Base-by-base conservation (phyloP, 208 protist species). In the Acanthamoeba royreba region DNA sequence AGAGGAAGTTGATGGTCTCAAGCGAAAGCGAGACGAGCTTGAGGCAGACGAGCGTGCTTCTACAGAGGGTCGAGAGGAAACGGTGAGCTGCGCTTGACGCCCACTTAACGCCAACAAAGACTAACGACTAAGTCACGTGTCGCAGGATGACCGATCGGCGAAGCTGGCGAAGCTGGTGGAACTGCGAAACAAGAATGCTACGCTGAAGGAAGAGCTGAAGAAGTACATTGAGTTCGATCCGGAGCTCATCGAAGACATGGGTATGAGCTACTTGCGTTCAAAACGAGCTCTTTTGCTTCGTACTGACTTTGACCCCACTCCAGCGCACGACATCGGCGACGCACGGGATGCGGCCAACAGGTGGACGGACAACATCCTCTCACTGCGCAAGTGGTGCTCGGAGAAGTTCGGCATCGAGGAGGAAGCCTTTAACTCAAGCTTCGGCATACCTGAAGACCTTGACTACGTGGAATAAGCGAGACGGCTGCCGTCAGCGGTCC, bases 281-380 rank as follows among this genome's bases (percentile, higher is more conserved):
- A n/a, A n/a, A 55, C 49, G 15, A 40, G 11, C 33, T 8, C 63
- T 13, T 40, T 9, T 38, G n/a, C n/a, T n/a, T n/a, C n/a, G n/a
- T n/a, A n/a, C n/a, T n/a, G n/a, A n/a, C n/a, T n/a, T n/a, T n/a
- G n/a, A n/a, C n/a, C n/a, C n/a, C n/a, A n/a, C n/a, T n/a, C n/a
- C 74, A 85, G 94, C 92, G 33, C 43, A 28, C 31, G 95, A 95
- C 45, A 47, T 93, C 1, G 77, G 77, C 19, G 52, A 83, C 19
- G 95, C 87, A 15, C 46, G 83, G 25, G 79, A 87, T 2, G 95
- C 95, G 0, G 93, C 77, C 2, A 96, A 96, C 43, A 46, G 95
- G 47, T 95, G 94, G 45, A 96, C 94, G 0, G 95, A 96, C 42
- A 96, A 96, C 49, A 93, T 96, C 22, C 92, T 94, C 46, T 38